Evolutionary conservation across 371 early-diverging fungal species (phyloP), one percentile per base, ranked within the genome.

Genomic region (Fennellomyces sp.): DNA sequence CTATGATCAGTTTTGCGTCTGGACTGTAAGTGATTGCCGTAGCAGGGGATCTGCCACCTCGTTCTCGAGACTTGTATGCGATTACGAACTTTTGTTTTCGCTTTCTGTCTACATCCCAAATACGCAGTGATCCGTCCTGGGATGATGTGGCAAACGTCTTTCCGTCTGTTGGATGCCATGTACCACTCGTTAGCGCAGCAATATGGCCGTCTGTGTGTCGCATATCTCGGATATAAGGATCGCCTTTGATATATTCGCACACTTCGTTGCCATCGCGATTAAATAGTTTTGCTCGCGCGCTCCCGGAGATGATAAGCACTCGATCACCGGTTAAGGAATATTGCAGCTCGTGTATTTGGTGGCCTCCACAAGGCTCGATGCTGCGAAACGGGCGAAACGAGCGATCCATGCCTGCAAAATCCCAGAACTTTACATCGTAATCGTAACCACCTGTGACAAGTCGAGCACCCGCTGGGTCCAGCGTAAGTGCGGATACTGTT

Each of bases 141-240:
- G 94, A 90, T 0, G 92, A 83, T 0, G 97, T 94, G 26, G 93
- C 69, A 67, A 96, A 94, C 0, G 64, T 68, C 7, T 83, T 72
- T 28, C 82, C 82, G 56, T 85, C 83, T 10, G 50, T 56, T 0
- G 96, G 97, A 71, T 92, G 89, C 98, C 98, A 97, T 27, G 81
- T 75, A 26, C 86, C 86, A 25, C 85, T 70, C 1, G 93, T 94
- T 27, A 98, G 62, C 5, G 91, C 86, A 3, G 92, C 88, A 5
- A 94, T 87, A 66, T 98, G 98, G 3, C 98, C 98, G 47, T 83
- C 85, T 10, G 97, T 96, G 31, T 93, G 71, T 23, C 93, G 77
- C 76, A 91, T 70, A 62, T 98, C 98, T 10, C 92, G 81, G 42
- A 98, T 85, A 63, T 98, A 98, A 47, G 93, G 94, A 69, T 98